Conservation (phyloP, 495 filamentous ascomycete genomes). For the Friedmanniomyces endolithicus region DNA sequence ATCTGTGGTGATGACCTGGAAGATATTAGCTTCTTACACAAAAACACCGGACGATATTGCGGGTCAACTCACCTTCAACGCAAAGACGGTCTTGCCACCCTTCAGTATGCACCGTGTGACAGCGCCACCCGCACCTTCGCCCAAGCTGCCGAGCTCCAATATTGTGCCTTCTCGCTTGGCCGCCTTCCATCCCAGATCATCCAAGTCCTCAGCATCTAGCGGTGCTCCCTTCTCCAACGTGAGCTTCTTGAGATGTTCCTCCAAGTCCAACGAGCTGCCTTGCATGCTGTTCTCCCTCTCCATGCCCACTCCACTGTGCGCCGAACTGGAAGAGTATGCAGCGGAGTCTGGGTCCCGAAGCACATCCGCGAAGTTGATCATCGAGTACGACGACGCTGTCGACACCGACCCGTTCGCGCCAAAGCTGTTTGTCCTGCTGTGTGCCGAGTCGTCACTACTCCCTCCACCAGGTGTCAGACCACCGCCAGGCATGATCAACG, state of each 20-base stretch:
- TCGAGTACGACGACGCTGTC: constrained; percentile 69
- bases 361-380: constrained; percentile 51
- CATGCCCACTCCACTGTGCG: constrained; percentile 35
- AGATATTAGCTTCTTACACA: background rate
- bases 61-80: constrained; percentile 62
- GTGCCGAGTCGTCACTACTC: constrained; percentile 60
- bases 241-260: constrained; percentile 57
- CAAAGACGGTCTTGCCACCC: constrained; percentile 87
- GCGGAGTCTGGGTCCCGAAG: constrained; percentile 70
- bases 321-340: constrained; percentile 57
- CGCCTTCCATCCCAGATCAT: constrained; percentile 89
- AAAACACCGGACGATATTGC: background rate
- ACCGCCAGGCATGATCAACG: constrained; percentile 32
- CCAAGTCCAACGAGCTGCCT: constrained; percentile 43
- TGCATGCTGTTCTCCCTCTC: constrained; percentile 62
- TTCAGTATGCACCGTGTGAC: constrained; percentile 83
- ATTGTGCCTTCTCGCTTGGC: constrained; percentile 81
- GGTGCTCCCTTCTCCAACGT: constrained; percentile 66
- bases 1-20: constrained; percentile 90
- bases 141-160: constrained; percentile 74
- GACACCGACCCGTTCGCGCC: constrained; percentile 69
- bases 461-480: constrained; percentile 28
- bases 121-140: constrained; percentile 90
- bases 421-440: constrained; percentile 64
- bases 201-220: constrained; percentile 82